phyloP scores from a whole-genome alignment of 768 basidiomycete species.

The Mycena rosella region DNA sequence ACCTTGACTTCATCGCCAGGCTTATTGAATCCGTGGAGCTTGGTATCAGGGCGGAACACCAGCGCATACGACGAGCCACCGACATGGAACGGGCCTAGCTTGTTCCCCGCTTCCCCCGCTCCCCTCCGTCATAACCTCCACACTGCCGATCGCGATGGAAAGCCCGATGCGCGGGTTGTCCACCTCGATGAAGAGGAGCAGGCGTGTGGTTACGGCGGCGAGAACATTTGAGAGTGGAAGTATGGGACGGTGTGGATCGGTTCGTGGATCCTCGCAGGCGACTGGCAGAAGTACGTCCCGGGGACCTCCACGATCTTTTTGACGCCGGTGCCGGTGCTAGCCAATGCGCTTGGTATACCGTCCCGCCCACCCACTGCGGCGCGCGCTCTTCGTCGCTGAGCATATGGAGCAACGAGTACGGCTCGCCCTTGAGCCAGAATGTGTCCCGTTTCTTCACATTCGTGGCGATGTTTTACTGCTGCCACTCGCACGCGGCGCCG shows the following conservation, averaged over 20 bases:
- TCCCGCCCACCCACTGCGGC: conserved; percentile 56
- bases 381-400: conserved; percentile 51
- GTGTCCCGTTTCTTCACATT: conserved; percentile 52
- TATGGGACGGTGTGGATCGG: conserved; percentile 16
- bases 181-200: conserved; percentile 58
- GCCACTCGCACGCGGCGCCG: conserved; percentile 60
- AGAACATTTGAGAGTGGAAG: conserved; percentile 41
- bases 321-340: conserved; percentile 63
- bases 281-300: conserved; percentile 57
- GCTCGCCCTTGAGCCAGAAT: conserved; percentile 66
- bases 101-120: conserved; percentile 58
- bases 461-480: conserved; percentile 48
- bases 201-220: conserved; percentile 54
- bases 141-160: conserved; percentile 60
- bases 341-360: conserved; percentile 60
- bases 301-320: conserved; percentile 51
- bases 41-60: conserved; percentile 50
- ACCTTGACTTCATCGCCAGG: background rate
- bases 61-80: conserved; percentile 63
- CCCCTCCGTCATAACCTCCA: conserved; percentile 59
- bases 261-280: conserved; percentile 38
- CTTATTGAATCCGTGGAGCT: conserved; percentile 2
- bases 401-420: conserved; percentile 63
- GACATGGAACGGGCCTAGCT: conserved; percentile 64
- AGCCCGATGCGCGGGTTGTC: conserved; percentile 55